Evolutionary conservation across 768 basidiomycete genomes (phyloP), one percentile per base, ranked within the genome.

Genomic region (Podaxis rugospora): DNA sequence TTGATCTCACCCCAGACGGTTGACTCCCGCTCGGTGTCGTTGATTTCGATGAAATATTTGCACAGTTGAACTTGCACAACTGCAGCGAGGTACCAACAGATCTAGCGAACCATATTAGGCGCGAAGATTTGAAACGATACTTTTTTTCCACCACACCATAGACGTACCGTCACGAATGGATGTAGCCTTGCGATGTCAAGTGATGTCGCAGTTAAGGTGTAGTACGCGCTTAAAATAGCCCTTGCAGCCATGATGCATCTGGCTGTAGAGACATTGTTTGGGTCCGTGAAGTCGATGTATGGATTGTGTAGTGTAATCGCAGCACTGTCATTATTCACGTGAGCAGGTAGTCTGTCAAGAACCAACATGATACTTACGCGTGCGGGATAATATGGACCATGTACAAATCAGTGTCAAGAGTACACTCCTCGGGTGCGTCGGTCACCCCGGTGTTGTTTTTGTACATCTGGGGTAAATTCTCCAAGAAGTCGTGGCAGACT

Each of bases 81-180:
- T 13, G 92, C 92, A 5, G 92, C 92, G 14, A 94, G 83, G 72
- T 94, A 93, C 92, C 92, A 94, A 70, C 91, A 92, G 50, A 93
- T 93, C 90, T 92, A 62, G 46, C 67, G 54, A 50, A 64, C 56
- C 59, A 23, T 1, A 39, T 57, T 66, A n/a, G 66, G 40, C 46
- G 37, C 16, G 64, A 53, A 65, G 35, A 58, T 21, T 14, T 59
- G 32, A 47, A 59, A 36, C 32, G n/a, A 59, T 37, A 35, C 54
- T 21, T 55, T 66, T n/a, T 35, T 27, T 10, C n/a, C 14, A 42
- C 32, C 55, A 62, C 28, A 47, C 46, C 10, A 21, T 21, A 58
- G 36, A 37, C 90, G 59, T 66, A 92, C 92, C 65, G 87, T 87
- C 21, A 89, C 87, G 67, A 91, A 92, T 14, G 92, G 92, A 72